phyloP scores from a whole-genome alignment of 108 stramenopile genomes.

The Phaeodactylum tricornutum region DNA sequence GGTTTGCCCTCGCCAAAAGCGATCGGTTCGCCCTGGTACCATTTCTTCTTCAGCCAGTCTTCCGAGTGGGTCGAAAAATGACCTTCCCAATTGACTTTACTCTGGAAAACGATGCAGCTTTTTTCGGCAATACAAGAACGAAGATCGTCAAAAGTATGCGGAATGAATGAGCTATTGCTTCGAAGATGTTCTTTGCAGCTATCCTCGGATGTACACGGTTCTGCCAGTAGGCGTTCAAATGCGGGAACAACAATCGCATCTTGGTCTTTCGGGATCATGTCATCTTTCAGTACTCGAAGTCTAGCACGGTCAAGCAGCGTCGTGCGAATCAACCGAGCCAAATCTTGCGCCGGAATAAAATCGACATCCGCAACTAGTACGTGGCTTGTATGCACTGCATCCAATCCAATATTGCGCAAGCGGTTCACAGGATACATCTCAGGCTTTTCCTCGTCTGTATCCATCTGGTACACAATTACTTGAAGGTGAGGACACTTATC shows the following conservation, averaged over 20 bases:
- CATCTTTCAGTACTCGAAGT: neutral
- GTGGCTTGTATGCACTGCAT: slow-evolving; percentile 72
- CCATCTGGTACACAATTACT: slow-evolving; percentile 31
- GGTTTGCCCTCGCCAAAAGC: slow-evolving; percentile 1
- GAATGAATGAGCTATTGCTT: slow-evolving; percentile 48
- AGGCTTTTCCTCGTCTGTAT: slow-evolving; percentile 10
- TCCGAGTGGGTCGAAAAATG: slow-evolving; percentile 67
- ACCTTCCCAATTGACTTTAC: slow-evolving; percentile 69
- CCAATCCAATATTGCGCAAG: slow-evolving; percentile 82
- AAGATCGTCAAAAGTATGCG: slow-evolving; percentile 49
- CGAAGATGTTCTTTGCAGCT: slow-evolving; percentile 29
- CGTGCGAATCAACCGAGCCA: slow-evolving; percentile 13
- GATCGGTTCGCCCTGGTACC: slow-evolving; percentile 23
- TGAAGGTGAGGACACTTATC: slow-evolving; percentile 39
- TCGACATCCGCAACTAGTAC: slow-evolving; percentile 85
- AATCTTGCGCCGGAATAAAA: slow-evolving; percentile 66
- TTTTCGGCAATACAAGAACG: slow-evolving; percentile 38
- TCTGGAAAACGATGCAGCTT: slow-evolving; percentile 64
- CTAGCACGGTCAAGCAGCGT: neutral
- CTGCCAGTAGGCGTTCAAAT: slow-evolving; percentile 49
- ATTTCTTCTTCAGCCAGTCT: slow-evolving; percentile 49
- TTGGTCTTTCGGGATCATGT: neutral
- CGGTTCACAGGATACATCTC: slow-evolving; percentile 80
- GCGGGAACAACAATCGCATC: slow-evolving; percentile 77
- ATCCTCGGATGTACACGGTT: slow-evolving; percentile 27